These are phyloP conservation scores for Aspergillus piperis DNA, from an alignment of 2,329 filamentous ascomycete species.

Conservation along the genomic window DNA sequence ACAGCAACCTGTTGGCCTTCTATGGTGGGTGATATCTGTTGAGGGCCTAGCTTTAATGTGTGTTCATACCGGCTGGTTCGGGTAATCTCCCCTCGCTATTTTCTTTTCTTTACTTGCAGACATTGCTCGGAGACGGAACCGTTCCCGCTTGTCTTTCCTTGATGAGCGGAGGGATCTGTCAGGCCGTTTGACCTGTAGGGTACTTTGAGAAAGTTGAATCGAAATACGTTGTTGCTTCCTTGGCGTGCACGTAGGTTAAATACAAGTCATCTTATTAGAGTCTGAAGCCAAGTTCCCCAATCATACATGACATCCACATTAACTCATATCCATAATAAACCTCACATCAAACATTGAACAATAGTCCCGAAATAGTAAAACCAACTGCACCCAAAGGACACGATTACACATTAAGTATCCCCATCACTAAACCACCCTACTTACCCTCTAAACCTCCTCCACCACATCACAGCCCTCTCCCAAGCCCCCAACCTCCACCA, in stretches of 20 bases:
- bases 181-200: background rate
- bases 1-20: background rate
- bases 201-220: background rate
- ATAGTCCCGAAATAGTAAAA: background rate
- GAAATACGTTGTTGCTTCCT: background rate
- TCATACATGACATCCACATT: too few species aligned
- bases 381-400: background rate
- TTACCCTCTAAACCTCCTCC: background rate
- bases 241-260: background rate
- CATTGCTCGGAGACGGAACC: background rate
- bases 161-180: background rate
- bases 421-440: background rate
- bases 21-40: background rate
- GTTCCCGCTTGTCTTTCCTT: background rate
- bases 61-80: constrained; percentile 1
- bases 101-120: background rate
- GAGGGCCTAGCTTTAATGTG: background rate
- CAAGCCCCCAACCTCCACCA: background rate
- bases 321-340: too few species aligned
- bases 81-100: background rate
- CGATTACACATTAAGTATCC: background rate
- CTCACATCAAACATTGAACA: background rate
- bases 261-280: background rate
- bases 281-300: too few species aligned
- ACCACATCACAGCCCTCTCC: background rate